Evolutionary conservation across 2,329 filamentous ascomycete species (phyloP), one percentile per base, ranked within the genome.

Genomic region (Parafenestella ontariensis): DNA sequence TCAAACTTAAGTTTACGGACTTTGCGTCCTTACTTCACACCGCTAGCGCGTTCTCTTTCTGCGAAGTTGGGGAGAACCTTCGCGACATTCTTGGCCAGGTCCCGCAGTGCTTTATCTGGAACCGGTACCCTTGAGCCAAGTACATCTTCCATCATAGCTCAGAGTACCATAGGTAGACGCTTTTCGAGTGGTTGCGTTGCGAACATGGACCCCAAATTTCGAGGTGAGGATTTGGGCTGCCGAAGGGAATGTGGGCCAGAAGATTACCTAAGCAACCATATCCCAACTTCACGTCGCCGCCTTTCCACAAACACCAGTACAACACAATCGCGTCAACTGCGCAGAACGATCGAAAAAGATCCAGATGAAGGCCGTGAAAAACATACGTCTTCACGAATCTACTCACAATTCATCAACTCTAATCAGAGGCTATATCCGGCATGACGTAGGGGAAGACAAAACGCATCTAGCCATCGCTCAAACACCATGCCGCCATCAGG

Each of bases 1-100:
- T 41, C 60, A 61, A 58, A 46, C 54, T 46, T 46, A 69, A 68
- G 46, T 58, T 63, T 70, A 75, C 71, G 64, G 70, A 73, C 70
- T 71, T 69, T 64, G 70, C 46, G 52, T 64, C 56, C 72, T 75
- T 75, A 75, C 72, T 73, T 75, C 58, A 73, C 66, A 54, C 66
- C 69, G 56, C 48, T 57, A 44, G 50, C 58, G 46, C 64, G 54
- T 28, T 72, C 66, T 45, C 59, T 55, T 44, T 65, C 62, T 43
- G 53, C 56, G 46, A 73, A 68, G 33, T 61, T 62, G 13, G 69
- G 66, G 28, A 73, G 48, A 34, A 58, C 52, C 51, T 59, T 68
- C 15, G 65, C 57, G 15, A 66, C 52, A 55, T 68, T 66, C 21
- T 61, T 68, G 20, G 69, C 63, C 29, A 71, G 28, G 31, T 70